Base-by-base conservation (phyloP, 108 stramenopile species). In the Asterionellopsis glacialis region DNA sequence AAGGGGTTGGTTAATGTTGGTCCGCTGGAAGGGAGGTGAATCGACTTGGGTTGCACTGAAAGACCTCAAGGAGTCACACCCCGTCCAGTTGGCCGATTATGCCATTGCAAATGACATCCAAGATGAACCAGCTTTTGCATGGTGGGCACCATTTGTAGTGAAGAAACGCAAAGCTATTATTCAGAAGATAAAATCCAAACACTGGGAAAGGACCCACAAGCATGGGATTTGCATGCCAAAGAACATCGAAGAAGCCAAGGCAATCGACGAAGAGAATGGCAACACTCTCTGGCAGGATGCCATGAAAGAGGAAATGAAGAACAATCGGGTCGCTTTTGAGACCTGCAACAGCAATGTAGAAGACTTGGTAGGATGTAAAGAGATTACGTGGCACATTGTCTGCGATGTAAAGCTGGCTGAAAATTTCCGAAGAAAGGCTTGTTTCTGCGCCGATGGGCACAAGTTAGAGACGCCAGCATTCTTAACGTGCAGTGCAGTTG, bases 401-500 rank as follows among this genome's bases (percentile, higher is more conserved):
- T 83, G 76, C 25, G 82, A 77, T 54, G 50, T 79, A 0, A 79
- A 83, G 41, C 56, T 67, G 11, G 61, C 11, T 18, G 57, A 39
- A 25, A 58, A 69, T n/a, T 55, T 73, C 41, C 28, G 45, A 24
- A 14, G 72, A 11, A 86, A 86, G 49, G 73, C 79, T 0, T 51
- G 79, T 12, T 19, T 69, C 0, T 68, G 72, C 0, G 85, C 82
- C 9, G 78, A 61, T 15, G 82, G 84, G n/a, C 66, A 87, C 60
- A 58, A 47, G 38, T 60, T 53, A n/a, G 57, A 66, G 19, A 41
- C 67, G 4, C 64, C 67, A 9, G 11, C 55, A 26, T 61, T 51
- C 3, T 38, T 70, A 19, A 79, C 73, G 0, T 71, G 74, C 53
- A 63, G 45, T n/a, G 9, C 45, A 19, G 45, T 21, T 9, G 19